Evolutionary conservation across 2,329 filamentous ascomycete species (phyloP).

Genomic region (Aureobasidium sp.): DNA sequence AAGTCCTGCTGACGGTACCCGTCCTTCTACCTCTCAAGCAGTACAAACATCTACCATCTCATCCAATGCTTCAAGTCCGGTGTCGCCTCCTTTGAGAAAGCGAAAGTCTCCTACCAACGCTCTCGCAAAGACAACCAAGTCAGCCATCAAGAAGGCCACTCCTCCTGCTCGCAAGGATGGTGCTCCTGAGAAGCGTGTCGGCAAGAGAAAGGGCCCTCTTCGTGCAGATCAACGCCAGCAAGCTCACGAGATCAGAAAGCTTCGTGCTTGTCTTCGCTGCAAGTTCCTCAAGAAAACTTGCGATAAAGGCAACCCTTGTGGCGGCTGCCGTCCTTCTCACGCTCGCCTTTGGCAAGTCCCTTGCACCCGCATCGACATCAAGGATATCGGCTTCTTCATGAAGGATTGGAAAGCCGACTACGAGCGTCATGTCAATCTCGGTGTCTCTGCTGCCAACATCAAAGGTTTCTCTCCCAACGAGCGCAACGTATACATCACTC

Average conservation of each 20-base stretch:
- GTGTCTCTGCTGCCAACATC: constrained; percentile 89
- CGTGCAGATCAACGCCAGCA: constrained; percentile 92
- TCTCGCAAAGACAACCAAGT: constrained; percentile 63
- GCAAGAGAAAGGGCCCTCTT: constrained; percentile 79
- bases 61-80: constrained; percentile 44
- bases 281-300: constrained; percentile 99
- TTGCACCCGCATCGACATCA: constrained; percentile 96
- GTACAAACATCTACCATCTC: constrained; percentile 49
- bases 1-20: constrained; percentile 21
- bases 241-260: constrained; percentile 91
- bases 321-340: constrained; percentile 90
- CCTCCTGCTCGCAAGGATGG: constrained; percentile 70
- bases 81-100: constrained; percentile 55
- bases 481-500: constrained; percentile 76
- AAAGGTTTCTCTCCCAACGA: constrained; percentile 65
- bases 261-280: constrained; percentile 87
- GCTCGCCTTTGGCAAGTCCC: constrained; percentile 95
- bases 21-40: constrained; percentile 22
- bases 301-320: constrained; percentile 93
- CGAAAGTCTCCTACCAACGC: constrained; percentile 48
- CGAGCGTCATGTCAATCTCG: constrained; percentile 77
- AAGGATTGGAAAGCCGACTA: constrained; percentile 99
- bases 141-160: constrained; percentile 65
- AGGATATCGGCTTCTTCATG: constrained; percentile 97
- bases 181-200: constrained; percentile 78